Evolutionary conservation across 257 asterid species (phyloP), one percentile per base, ranked within the genome.

Genomic region (Plectranthus barbatus): DNA sequence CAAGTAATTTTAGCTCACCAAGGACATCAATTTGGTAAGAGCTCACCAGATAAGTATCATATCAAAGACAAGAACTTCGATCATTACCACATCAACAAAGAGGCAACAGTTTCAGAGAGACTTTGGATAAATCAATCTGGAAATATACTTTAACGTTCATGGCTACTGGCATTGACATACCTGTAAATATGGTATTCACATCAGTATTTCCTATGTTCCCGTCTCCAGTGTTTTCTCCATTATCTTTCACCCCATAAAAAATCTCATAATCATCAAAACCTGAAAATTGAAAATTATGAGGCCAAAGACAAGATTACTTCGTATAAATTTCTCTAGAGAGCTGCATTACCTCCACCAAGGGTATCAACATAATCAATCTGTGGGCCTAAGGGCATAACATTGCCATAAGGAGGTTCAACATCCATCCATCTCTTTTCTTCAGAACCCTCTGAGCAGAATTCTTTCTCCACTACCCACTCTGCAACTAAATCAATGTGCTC

Each of bases 201-300:
- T 13, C 11, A 9, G 29, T 33, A 56, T 71, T 68, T 21, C 42
- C 75, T 10, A 77, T 48, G 51, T 66, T 71, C 19, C 78, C 82
- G 19, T 77, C 80, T 2, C 78, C 86, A 57, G 60, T 80, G 80
- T 80, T 83, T 60, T 80, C 95, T 76, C 76, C 93, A 41, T 68
- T 69, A 37, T 81, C 92, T 80, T 82, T 86, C 65, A 68, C 77
- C 56, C 85, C 90, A 11, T 74, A 81, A 62, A 85, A 81, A 60
- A 89, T 79, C 74, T 86, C 96, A 66, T 69, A 77, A 73, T 85
- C 99, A 67, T 79, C 85, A 75, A 92, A 89, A 34, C 95, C 97
- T 92, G 91, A 55, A 60, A n/a, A 72, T 55, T 17, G 40, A 45
- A 46, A 66, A 11, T 45, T n/a, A 40, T 60, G 65, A 29, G 17